Conservation (phyloP, 352 stramenopile species). For the Pythium dissotocum region DNA sequence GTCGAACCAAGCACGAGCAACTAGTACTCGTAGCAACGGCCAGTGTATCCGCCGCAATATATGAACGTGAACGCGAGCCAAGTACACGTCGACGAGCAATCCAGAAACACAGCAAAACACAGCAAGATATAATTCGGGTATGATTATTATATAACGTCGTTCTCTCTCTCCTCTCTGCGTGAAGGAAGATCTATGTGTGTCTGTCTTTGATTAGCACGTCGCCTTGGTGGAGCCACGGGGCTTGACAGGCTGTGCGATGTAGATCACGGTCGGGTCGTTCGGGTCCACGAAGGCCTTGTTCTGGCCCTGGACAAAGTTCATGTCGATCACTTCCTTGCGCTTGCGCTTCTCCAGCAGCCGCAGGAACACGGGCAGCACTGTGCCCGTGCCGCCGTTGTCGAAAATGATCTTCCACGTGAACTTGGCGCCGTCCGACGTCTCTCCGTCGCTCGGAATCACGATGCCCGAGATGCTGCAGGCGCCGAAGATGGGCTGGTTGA, state of each 20-base stretch:
- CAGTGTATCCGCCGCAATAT: neutral
- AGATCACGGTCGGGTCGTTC: constrained; percentile 86
- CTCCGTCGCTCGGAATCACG: constrained; percentile 41
- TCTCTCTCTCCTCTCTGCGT: neutral
- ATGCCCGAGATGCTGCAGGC: constrained; percentile 85
- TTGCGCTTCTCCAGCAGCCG: constrained; percentile 78
- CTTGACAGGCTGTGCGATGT: constrained; percentile 71
- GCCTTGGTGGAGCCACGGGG: constrained; percentile 22
- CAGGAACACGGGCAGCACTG: constrained; percentile 84
- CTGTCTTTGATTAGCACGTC: neutral
- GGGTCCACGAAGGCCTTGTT: constrained; percentile 86
- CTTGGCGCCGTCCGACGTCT: constrained; percentile 32
- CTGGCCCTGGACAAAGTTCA: constrained; percentile 74
- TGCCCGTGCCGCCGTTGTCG: constrained; percentile 78
- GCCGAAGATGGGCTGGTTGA: constrained; percentile 90
- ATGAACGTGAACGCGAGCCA: neutral
- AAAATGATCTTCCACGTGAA: constrained; percentile 85
- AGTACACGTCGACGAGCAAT: neutral
- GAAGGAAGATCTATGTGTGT: neutral
- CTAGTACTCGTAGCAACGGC: neutral
- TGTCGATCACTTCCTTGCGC: constrained; percentile 73
- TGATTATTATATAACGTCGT: constrained; percentile 36
- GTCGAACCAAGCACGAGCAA: no score
- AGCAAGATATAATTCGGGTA: constrained; percentile 25
- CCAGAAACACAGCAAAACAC: constrained; percentile 9